phyloP scores from a whole-genome alignment of 1,139 yeast species.

The Suhomyces panamericanus region DNA sequence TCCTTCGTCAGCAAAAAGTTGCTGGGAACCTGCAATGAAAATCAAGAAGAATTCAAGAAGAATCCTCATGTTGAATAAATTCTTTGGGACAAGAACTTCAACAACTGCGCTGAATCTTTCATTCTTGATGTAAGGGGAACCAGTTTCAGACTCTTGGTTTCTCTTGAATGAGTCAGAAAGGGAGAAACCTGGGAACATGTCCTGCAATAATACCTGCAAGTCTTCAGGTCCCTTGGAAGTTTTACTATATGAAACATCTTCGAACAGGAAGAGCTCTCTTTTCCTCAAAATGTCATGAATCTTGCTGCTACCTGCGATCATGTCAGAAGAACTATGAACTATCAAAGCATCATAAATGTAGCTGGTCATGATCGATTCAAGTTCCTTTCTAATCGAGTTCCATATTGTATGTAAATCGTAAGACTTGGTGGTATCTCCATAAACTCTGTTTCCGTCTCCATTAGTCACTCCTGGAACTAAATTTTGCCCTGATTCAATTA shows the following conservation, averaged over 20 bases:
- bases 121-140: conserved; percentile 58
- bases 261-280: conserved; percentile 49
- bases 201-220: conserved; percentile 48
- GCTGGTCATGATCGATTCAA: conserved; percentile 53
- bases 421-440: conserved; percentile 8
- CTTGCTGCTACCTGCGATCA: conserved; percentile 12
- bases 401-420: conserved; percentile 55
- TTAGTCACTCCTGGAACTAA: conserved; percentile 6
- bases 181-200: conserved; percentile 62
- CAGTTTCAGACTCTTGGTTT: conserved; percentile 14
- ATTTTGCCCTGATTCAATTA: conserved; percentile 9
- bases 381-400: conserved; percentile 57
- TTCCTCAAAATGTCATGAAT: conserved; percentile 26
- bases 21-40: conserved; percentile 53
- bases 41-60: conserved; percentile 61
- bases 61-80: conserved; percentile 80
- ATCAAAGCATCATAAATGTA: conserved; percentile 45
- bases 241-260: conserved; percentile 41
- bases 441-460: conserved; percentile 8
- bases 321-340: conserved; percentile 1
- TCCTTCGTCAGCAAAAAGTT: conserved; percentile 21
- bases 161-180: conserved; percentile 28
- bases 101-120: conserved; percentile 57
- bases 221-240: conserved; percentile 43
- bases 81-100: conserved; percentile 69